Evolutionary conservation across 2,329 filamentous ascomycete species (phyloP).

Genomic region (Penicillium sp.): DNA sequence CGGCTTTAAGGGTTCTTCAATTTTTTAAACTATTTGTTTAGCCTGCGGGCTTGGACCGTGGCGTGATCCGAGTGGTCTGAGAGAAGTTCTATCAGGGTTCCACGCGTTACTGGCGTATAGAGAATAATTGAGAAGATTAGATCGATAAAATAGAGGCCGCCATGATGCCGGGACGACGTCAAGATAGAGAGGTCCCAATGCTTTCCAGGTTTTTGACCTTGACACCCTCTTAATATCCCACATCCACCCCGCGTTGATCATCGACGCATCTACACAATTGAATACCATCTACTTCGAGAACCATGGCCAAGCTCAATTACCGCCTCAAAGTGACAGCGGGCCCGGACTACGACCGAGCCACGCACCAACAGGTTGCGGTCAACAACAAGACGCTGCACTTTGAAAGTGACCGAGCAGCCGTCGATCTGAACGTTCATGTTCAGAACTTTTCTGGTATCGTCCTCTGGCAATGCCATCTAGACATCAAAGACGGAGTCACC

Average conservation of each 20-base stretch:
- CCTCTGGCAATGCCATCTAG: neutral
- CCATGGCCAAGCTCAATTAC: conserved; percentile 52
- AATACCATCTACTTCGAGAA: neutral
- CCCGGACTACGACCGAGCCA: conserved; percentile 70
- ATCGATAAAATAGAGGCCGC: neutral
- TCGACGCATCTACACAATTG: neutral
- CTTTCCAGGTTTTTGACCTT: neutral
- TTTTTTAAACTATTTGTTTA: neutral
- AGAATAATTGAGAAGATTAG: neutral
- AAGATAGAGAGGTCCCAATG: neutral
- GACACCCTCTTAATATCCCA: too few species aligned
- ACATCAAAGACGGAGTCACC: neutral
- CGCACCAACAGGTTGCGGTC: conserved; percentile 75
- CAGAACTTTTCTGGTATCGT: conserved; percentile 58
- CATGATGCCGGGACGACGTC: conserved; percentile 5
- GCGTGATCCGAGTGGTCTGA: neutral
- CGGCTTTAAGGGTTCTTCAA: neutral
- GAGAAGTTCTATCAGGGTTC: neutral
- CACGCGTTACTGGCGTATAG: neutral
- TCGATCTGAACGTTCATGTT: conserved; percentile 75
- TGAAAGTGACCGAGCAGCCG: conserved; percentile 65
- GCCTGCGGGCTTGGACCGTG: neutral
- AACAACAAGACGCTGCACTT: conserved; percentile 71
- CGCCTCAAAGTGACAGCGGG: conserved; percentile 82
- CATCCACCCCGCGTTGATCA: too few species aligned